Evolutionary conservation across 805 yeast genomes (phyloP).

Genomic region (Hermanozyma aechmeae): DNA sequence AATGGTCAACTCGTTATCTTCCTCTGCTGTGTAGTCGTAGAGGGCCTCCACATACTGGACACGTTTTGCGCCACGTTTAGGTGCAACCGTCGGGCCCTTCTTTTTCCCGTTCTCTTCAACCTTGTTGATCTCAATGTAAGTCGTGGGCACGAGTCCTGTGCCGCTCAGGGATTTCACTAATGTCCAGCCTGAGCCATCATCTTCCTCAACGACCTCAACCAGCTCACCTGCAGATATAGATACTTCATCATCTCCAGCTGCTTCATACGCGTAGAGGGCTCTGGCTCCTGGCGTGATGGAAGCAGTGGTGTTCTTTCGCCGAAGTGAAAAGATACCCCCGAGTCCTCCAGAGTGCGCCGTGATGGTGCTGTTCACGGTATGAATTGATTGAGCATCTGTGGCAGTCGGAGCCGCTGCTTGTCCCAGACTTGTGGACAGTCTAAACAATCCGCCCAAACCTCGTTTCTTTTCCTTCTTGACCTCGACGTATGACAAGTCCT

Average conservation of each 20-base stretch:
- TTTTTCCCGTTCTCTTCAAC: slow-evolving; percentile 20
- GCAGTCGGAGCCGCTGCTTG: slow-evolving; percentile 1
- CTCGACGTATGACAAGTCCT: slow-evolving; percentile 53
- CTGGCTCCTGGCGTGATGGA: slow-evolving; percentile 21
- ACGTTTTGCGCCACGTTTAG: slow-evolving; percentile 62
- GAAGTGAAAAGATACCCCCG: slow-evolving; percentile 27
- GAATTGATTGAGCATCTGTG: slow-evolving; percentile 21
- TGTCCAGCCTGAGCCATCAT: slow-evolving; percentile 95
- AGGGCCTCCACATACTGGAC: slow-evolving; percentile 57
- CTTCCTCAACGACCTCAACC: slow-evolving; percentile 50
- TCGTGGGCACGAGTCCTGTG: slow-evolving; percentile 78
- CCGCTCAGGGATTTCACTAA: slow-evolving; percentile 28
- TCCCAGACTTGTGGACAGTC: slow-evolving; percentile 5
- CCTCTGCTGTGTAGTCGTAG: slow-evolving; percentile 70
- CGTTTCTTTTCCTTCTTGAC: slow-evolving; percentile 45
- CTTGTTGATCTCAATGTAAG: slow-evolving; percentile 44
- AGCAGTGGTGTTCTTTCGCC: slow-evolving; percentile 21
- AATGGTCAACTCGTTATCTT: slow-evolving; percentile 70
- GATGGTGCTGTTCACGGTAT: slow-evolving; percentile 25
- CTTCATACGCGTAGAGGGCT: slow-evolving; percentile 58
- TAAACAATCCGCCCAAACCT: slow-evolving; percentile 44
- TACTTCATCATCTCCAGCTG: slow-evolving; percentile 71
- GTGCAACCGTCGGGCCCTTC: slow-evolving; percentile 75
- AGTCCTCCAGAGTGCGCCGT: slow-evolving; percentile 15
- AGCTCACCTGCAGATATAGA: slow-evolving; percentile 51